Conservation (phyloP, 139 green algal species). For the Tetraselmis chui region DNA sequence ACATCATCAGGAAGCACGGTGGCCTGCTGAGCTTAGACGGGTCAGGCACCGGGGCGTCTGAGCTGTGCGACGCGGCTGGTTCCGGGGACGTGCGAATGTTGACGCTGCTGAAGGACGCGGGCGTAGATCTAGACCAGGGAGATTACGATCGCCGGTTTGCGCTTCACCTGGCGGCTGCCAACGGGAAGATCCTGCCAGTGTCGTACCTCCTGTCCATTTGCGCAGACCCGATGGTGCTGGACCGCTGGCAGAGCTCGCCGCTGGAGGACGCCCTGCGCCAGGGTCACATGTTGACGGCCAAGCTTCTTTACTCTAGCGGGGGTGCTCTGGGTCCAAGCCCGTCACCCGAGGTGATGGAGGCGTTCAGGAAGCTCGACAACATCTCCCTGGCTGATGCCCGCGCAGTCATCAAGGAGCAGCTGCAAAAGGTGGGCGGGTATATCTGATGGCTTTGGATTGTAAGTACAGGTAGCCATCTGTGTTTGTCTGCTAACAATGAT, state of each 20-base stretch:
- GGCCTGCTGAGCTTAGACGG: neutral
- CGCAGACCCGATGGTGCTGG: constrained; percentile 14
- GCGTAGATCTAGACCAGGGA: constrained; percentile 27
- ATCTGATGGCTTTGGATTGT: no score
- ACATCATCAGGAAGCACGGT: neutral
- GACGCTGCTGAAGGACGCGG: neutral
- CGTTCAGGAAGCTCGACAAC: neutral
- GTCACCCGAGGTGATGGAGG: neutral
- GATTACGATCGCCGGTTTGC: constrained; percentile 38
- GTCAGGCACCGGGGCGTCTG: neutral
- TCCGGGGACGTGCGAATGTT: neutral
- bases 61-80: neutral
- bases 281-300: neutral
- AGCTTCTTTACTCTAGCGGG: neutral
- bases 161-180: constrained; percentile 39
- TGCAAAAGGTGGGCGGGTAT: neutral
- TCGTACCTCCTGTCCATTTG: neutral
- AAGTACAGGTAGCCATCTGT: no score
- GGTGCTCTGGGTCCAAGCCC: neutral
- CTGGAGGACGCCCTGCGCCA: constrained; percentile 8
- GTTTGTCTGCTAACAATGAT: no score
- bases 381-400: neutral
- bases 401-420: neutral
- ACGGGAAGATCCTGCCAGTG: constrained; percentile 13
- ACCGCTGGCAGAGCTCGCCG: constrained; percentile 14